Conservation (phyloP, 495 filamentous ascomycete genomes). For the Hyphodiscus hymeniophilus region DNA sequence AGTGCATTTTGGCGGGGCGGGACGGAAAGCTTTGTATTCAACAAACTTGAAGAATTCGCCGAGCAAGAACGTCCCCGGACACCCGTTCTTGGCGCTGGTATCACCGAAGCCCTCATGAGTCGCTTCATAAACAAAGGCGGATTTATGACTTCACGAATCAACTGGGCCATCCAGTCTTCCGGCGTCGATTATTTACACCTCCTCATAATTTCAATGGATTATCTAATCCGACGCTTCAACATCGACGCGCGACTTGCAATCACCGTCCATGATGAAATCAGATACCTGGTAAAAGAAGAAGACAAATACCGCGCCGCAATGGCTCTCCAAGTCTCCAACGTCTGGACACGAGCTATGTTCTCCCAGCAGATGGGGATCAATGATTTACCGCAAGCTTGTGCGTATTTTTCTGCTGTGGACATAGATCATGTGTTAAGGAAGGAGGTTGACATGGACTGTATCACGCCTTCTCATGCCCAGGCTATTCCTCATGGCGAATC, state of each 20-base stretch:
- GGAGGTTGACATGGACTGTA: conserved; percentile 94
- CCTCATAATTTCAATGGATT: conserved; percentile 89
- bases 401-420: conserved; percentile 92
- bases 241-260: conserved; percentile 78
- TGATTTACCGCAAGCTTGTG: conserved; percentile 87
- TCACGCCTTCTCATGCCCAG: conserved; percentile 77
- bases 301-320: conserved; percentile 85
- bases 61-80: conserved; percentile 88
- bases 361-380: conserved; percentile 92
- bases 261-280: conserved; percentile 96
- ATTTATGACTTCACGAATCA: conserved; percentile 94
- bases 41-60: conserved; percentile 93
- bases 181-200: conserved; percentile 98
- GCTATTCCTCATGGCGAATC: conserved; percentile 81
- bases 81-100: conserved; percentile 89
- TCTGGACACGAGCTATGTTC: conserved; percentile 98
- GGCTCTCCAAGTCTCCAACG: conserved; percentile 87
- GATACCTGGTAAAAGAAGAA: conserved; percentile 78
- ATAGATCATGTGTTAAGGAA: conserved; percentile 91
- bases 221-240: conserved; percentile 79
- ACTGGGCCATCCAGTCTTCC: conserved; percentile 97
- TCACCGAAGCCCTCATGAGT: conserved; percentile 88
- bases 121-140: conserved; percentile 81
- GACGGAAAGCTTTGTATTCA: conserved; percentile 97
- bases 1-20: conserved; percentile 90